Conservation (phyloP, 495 filamentous ascomycete species). For the Neurospora sp. region DNA sequence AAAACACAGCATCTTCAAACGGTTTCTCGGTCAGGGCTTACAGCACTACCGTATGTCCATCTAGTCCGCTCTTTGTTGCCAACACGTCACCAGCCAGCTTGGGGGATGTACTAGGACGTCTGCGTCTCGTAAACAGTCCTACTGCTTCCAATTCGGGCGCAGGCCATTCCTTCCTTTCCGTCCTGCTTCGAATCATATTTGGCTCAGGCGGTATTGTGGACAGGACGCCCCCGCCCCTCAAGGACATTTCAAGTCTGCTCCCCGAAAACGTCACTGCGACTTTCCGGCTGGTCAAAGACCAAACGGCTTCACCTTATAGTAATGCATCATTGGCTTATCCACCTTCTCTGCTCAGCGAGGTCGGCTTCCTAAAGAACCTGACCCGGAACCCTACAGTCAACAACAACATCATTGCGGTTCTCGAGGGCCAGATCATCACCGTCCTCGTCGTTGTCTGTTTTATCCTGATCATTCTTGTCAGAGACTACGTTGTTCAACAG, state of each 20-base stretch:
- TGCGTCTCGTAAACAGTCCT: constrained; percentile 17
- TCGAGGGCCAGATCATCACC: constrained; percentile 92
- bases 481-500: constrained; percentile 97
- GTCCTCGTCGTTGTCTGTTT: constrained; percentile 82
- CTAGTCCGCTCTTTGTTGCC: constrained; percentile 33
- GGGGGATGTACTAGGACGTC: constrained; percentile 18
- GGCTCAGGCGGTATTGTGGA: constrained; percentile 17
- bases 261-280: background rate
- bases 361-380: constrained; percentile 59
- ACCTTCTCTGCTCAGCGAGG: constrained; percentile 56
- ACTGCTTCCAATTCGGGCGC: constrained; percentile 11
- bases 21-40: constrained; percentile 9
- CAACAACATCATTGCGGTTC: constrained; percentile 64
- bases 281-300: background rate
- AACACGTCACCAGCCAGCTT: constrained; percentile 26
- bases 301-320: background rate
- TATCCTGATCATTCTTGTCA: constrained; percentile 88
- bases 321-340: background rate
- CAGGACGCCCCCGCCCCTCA: constrained; percentile 3
- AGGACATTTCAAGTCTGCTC: background rate
- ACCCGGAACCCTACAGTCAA: constrained; percentile 69
- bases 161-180: constrained; percentile 17
- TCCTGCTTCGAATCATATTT: constrained; percentile 17
- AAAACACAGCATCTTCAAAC: background rate
- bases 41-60: constrained; percentile 28